Evolutionary conservation across 2,329 filamentous ascomycete species (phyloP).

Genomic region (Colletotrichum euphorbiae): DNA sequence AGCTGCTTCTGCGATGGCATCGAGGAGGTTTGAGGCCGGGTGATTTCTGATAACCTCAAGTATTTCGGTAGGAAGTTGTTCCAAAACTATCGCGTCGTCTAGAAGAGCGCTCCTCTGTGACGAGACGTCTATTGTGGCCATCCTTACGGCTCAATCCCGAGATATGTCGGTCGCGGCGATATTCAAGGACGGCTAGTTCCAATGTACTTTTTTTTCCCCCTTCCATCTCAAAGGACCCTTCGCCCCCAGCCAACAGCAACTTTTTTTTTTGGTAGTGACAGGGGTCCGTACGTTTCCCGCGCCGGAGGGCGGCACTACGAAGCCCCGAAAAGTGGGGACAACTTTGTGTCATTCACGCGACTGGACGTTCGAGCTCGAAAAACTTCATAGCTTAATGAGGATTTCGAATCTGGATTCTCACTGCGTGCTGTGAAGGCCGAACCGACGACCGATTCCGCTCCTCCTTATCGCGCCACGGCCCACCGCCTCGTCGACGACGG

Average conservation of each 20-base stretch:
- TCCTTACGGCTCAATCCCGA: constrained; percentile 48
- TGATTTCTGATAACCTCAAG: constrained; percentile 73
- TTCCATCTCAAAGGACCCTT: constrained; percentile 41
- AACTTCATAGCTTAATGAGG: constrained; percentile 50
- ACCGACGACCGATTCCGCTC: constrained; percentile 28
- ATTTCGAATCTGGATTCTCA: constrained; percentile 35
- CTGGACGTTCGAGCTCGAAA: constrained; percentile 52
- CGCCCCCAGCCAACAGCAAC: constrained; percentile 43
- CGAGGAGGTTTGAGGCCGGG: constrained; percentile 74
- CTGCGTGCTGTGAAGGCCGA: constrained; percentile 38
- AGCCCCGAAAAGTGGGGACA: constrained; percentile 47
- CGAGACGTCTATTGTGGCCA: constrained; percentile 68
- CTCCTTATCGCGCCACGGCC: neutral
- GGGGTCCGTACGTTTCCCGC: constrained; percentile 39
- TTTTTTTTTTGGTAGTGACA: constrained; percentile 48
- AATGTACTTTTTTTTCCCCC: constrained; percentile 45
- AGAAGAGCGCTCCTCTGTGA: constrained; percentile 67
- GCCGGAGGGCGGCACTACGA: constrained; percentile 48
- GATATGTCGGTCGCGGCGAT: constrained; percentile 38
- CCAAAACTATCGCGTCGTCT: constrained; percentile 63
- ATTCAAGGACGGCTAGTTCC: constrained; percentile 32
- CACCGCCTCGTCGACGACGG: constrained; percentile 27
- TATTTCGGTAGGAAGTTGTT: constrained; percentile 77
- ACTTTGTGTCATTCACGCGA: constrained; percentile 42
- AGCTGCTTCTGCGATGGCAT: constrained; percentile 76